phyloP scores from a whole-genome alignment of 2,329 filamentous ascomycete genomes.

The Neofusicoccum ribis region DNA sequence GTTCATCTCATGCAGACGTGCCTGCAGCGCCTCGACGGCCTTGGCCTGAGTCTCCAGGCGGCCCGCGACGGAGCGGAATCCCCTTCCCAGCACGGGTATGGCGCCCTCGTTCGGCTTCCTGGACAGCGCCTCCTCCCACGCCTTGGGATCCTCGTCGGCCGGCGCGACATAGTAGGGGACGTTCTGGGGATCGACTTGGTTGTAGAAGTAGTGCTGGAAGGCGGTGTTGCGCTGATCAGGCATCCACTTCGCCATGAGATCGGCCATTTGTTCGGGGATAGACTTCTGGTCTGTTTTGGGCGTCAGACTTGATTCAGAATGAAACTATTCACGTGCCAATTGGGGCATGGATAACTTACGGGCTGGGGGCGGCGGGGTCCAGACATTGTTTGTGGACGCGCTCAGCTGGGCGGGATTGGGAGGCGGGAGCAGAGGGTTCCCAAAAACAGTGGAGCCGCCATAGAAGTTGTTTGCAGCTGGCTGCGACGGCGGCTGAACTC shows the following conservation, averaged over 20 bases:
- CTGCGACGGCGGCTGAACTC: neutral
- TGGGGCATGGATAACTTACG: neutral
- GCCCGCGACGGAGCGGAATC: slow-evolving; percentile 70
- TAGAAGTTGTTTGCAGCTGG: slow-evolving; percentile 23
- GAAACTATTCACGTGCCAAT: neutral
- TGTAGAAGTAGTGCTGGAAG: slow-evolving; percentile 86
- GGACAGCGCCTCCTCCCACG: slow-evolving; percentile 81
- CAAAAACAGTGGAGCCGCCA: slow-evolving; percentile 36
- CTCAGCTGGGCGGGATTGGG: slow-evolving; percentile 6
- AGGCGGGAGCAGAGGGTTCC: slow-evolving; percentile 22
- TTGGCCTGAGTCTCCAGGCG: slow-evolving; percentile 72
- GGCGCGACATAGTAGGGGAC: slow-evolving; percentile 76
- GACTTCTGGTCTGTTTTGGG: slow-evolving; percentile 64
- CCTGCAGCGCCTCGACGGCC: slow-evolving; percentile 69
- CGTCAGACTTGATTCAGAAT: slow-evolving; percentile 20
- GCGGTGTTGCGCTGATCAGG: slow-evolving; percentile 66
- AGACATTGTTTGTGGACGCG: slow-evolving; percentile 12
- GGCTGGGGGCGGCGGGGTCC: slow-evolving; percentile 13
- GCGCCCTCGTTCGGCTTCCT: slow-evolving; percentile 75
- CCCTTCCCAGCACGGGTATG: slow-evolving; percentile 74
- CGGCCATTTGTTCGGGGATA: slow-evolving; percentile 70
- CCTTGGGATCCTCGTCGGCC: slow-evolving; percentile 69
- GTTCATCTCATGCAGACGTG: slow-evolving; percentile 77
- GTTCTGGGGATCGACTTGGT: slow-evolving; percentile 72
- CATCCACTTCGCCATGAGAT: slow-evolving; percentile 73